A percentile compares a stretch with the other conserved stretches of the same genome.
These are phyloP conservation scores for Aspergillus sp. DNA, from an alignment of 2,329 filamentous ascomycete species.

Conservation along the genomic window DNA sequence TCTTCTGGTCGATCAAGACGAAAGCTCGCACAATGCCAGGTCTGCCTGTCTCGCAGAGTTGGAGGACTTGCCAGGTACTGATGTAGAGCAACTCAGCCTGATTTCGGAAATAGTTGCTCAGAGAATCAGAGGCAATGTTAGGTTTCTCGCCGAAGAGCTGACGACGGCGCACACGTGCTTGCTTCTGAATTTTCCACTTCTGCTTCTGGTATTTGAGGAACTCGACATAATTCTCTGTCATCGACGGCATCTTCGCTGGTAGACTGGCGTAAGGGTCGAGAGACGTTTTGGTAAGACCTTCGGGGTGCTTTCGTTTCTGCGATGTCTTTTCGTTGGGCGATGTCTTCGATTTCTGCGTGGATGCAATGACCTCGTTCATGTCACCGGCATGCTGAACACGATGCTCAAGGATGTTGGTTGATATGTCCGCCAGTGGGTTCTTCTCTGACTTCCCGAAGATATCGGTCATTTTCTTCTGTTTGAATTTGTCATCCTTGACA, in stretches of 20 bases:
- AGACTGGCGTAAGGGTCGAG: constrained; percentile 74
- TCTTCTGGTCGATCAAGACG: constrained; percentile 86
- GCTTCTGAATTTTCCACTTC: constrained; percentile 97
- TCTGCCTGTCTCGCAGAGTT: constrained; percentile 72
- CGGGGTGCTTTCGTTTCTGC: constrained; percentile 68
- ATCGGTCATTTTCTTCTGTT: constrained; percentile 98
- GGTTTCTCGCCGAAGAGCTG: constrained; percentile 89
- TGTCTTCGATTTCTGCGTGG: constrained; percentile 60
- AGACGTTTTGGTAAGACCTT: constrained; percentile 54
- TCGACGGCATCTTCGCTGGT: constrained; percentile 74
- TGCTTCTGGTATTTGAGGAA: constrained; percentile 94
- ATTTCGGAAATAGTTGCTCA: constrained; percentile 74
- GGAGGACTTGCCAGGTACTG: constrained; percentile 90
- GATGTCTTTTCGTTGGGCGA: constrained; percentile 48
- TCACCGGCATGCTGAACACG: constrained; percentile 54
- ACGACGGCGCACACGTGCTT: constrained; percentile 73
- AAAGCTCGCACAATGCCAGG: constrained; percentile 84
- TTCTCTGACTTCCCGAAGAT: constrained; percentile 58
- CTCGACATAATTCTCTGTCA: constrained; percentile 76
- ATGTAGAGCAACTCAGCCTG: constrained; percentile 86
- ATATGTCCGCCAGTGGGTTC: constrained; percentile 67
- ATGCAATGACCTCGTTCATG: constrained; percentile 65
- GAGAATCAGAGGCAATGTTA: constrained; percentile 51
- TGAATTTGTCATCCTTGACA: constrained; percentile 92
- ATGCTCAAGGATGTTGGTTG: constrained; percentile 56